Evolutionary conservation across 2,329 filamentous ascomycete species (phyloP).

Genomic region (Colletotrichum ledebouriae): DNA sequence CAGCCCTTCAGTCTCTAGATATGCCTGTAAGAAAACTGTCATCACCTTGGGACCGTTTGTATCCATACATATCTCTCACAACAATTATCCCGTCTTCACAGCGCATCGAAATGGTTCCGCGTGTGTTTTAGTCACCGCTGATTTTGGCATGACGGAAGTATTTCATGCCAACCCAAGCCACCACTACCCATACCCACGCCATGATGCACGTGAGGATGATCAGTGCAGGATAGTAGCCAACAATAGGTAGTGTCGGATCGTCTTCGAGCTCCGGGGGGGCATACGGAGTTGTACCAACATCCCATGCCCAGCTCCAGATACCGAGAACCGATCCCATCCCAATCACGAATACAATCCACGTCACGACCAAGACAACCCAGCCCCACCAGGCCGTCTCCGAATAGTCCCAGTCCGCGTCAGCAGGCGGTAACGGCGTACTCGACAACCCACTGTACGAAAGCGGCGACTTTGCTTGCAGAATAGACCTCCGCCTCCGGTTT

Average conservation of each 20-base stretch:
- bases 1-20: too few species aligned
- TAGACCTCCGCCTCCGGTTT: constrained; percentile 60
- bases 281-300: constrained; percentile 95
- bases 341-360: constrained; percentile 95
- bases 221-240: constrained; percentile 95
- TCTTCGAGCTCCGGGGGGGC: constrained; percentile 95
- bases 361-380: constrained; percentile 90
- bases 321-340: constrained; percentile 97
- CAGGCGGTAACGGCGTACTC: constrained; percentile 60
- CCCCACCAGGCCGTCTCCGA: constrained; percentile 98
- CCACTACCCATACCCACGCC: constrained; percentile 98
- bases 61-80: background rate
- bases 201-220: constrained; percentile 95
- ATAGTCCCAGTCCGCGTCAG: constrained; percentile 83
- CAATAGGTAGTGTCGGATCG: constrained; percentile 93
- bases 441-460: constrained; percentile 68
- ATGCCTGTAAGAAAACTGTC: too few species aligned
- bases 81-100: background rate
- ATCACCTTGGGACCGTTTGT: too few species aligned
- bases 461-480: constrained; percentile 70
- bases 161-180: constrained; percentile 99
- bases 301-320: constrained; percentile 99
- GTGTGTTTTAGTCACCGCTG: constrained; percentile 65
- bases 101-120: background rate
- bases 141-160: constrained; percentile 99